Evolutionary conservation across 73 alveolate species (phyloP).

Genomic region (Symbiodinium natans): DNA sequence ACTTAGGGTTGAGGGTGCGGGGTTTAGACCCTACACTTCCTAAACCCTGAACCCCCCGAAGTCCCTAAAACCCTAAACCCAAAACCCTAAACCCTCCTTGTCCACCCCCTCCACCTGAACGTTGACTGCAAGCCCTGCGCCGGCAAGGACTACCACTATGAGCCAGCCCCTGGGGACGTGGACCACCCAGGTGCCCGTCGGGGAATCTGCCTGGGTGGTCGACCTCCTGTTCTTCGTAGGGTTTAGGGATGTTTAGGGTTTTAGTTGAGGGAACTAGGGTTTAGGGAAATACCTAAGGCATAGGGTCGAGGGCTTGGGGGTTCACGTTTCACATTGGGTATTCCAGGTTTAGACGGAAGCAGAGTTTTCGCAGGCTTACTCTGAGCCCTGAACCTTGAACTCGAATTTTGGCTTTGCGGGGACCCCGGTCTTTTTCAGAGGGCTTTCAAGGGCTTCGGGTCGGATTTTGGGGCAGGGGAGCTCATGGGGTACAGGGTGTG

Average conservation of each 20-base stretch:
- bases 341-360: too few relatives aligned
- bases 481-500: too few relatives aligned
- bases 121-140: background rate
- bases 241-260: too few relatives aligned
- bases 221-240: too few relatives aligned
- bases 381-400: background rate
- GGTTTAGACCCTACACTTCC: background rate
- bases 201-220: background rate
- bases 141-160: slow-evolving; percentile 30
- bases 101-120: background rate
- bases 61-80: background rate
- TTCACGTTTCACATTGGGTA: too few relatives aligned
- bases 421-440: too few relatives aligned
- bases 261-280: too few relatives aligned
- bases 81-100: background rate
- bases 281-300: too few relatives aligned
- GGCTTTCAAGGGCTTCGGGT: too few relatives aligned
- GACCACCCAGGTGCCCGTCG: slow-evolving; percentile 59
- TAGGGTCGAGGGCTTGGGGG: too few relatives aligned
- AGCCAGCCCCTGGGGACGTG: slow-evolving; percentile 70
- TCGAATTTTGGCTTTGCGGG: background rate
- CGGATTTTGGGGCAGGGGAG: too few relatives aligned
- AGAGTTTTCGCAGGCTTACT: background rate
- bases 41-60: background rate
- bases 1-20: too few relatives aligned